Conservation (phyloP, 768 basidiomycete species). For the Termitomyces sp. region DNA sequence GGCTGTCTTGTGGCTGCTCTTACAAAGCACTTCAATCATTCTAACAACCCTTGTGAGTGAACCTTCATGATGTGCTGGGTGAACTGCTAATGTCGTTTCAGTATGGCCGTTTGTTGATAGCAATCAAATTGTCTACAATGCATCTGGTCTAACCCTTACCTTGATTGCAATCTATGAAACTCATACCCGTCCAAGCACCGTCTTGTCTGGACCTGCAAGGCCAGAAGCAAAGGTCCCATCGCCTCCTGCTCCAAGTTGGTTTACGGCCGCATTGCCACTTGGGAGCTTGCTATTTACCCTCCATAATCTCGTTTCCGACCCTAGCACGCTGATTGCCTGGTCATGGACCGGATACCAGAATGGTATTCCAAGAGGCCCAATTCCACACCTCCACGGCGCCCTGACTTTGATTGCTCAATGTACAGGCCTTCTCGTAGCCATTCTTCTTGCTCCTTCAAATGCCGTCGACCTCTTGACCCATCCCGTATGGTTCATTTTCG, state of each 20-base stretch:
- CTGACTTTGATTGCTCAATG: slow-evolving; percentile 61
- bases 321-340: slow-evolving; percentile 78
- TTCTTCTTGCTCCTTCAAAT: slow-evolving; percentile 9
- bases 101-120: slow-evolving; percentile 78
- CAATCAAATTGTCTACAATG: slow-evolving; percentile 65
- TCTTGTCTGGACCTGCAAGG: slow-evolving; percentile 1
- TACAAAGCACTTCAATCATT: slow-evolving; percentile 72
- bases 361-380: slow-evolving; percentile 54
- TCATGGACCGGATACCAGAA: slow-evolving; percentile 86
- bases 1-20: slow-evolving; percentile 65
- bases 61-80: not conserved
- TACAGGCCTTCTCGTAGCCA: slow-evolving; percentile 44
- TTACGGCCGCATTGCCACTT: slow-evolving; percentile 45
- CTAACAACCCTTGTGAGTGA: slow-evolving; percentile 69
- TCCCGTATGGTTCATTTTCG: slow-evolving; percentile 50
- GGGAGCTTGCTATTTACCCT: slow-evolving; percentile 67
- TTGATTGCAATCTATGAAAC: slow-evolving; percentile 53
- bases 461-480: slow-evolving; percentile 29
- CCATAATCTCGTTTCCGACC: slow-evolving; percentile 68
- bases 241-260: slow-evolving; percentile 4
- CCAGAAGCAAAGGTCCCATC: not conserved
- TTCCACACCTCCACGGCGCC: slow-evolving; percentile 65
- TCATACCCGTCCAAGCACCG: slow-evolving; percentile 30
- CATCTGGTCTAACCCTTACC: slow-evolving; percentile 54
- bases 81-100: slow-evolving; percentile 19